Evolutionary conservation across 2,329 filamentous ascomycete genomes (phyloP), one percentile per base, ranked within the genome.

Genomic region (Aspergillus versicolor): DNA sequence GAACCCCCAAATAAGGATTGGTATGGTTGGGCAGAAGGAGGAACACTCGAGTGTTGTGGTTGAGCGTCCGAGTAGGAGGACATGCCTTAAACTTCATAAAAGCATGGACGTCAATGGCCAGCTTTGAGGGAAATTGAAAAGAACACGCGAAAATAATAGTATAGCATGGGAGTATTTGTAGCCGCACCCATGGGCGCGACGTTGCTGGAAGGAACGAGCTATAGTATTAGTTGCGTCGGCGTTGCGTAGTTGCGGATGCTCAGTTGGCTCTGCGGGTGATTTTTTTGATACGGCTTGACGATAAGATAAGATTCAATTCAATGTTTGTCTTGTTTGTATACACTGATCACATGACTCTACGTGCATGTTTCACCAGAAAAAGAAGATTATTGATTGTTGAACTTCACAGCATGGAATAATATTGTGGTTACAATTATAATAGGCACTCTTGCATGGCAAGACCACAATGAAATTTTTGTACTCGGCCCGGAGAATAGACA

Each of bases 1-100:
- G 63, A 60, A 3, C 69, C 69, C 27, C 69, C 70, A 40, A 71
- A 73, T 49, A 72, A 55, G 27, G 70, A 70, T 22, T 58, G 63
- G 47, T 66, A 65, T 19, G 65, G 67, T 43, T 70, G 70, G 22
- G 69, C 69, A 45, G 71, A 73, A 34, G 67, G 63, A 47, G 63
- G 66, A 42, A 62, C 62, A 41, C 51, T 60, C 34, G 60, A 56
- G 11, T 62, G 62, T 32, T 67, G 61, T 24, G 68, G 64, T 37
- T 61, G 61, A 3, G 58, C 59, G 43, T 64, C 64, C 32, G 63
- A 62, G 19, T 61, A 59, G 24, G 65, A 69, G 63, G 70, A 71
- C 70, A 73, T 73, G 53, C 44, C 57, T 56, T 50, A 45, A 40
- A n/a, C n/a, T 22, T 41, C 51, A 53, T 43, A 11, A 24, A 48